A percentile compares a stretch with the other conserved stretches of the same genome.
Conservation (phyloP, 139 green algal species). For the Desmodesmus armatus region DNA sequence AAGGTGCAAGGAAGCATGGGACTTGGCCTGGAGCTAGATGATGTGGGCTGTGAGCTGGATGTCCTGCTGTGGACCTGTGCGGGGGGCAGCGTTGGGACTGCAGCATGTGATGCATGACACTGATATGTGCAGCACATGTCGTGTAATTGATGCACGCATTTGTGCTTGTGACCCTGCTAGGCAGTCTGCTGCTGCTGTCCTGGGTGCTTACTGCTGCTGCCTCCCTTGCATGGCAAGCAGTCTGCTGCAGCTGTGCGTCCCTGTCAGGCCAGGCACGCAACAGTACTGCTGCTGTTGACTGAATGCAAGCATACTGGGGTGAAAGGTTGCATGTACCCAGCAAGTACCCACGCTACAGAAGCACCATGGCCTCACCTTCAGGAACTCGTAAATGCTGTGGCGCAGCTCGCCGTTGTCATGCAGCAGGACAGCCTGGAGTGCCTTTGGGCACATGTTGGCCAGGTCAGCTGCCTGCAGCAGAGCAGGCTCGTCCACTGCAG, state of each 20-base stretch:
- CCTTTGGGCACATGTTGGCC: conserved; percentile 23
- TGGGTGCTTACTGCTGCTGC: neutral
- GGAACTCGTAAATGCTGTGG: conserved; percentile 74
- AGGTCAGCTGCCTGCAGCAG: conserved; percentile 6
- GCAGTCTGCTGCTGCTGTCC: neutral
- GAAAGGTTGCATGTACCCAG: neutral
- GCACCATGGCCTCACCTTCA: conserved; percentile 72
- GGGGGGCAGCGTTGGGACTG: neutral
- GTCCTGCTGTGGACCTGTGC: conserved; percentile 64
- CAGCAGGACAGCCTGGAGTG: neutral
- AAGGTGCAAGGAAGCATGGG: no score
- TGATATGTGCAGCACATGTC: neutral
- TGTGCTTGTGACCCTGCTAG: neutral
- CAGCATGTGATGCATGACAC: neutral
- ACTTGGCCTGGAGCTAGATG: neutral
- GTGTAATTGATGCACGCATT: neutral
- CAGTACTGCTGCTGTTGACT: neutral
- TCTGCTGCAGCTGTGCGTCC: neutral
- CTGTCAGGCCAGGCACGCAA: neutral
- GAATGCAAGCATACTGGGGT: neutral
- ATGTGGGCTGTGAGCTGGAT: neutral
- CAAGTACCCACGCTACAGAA: no score
- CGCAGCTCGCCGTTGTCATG: conserved; percentile 79
- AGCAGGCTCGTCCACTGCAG: neutral
- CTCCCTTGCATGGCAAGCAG: neutral